These are phyloP conservation scores for Acacia melanoxylon DNA, from an alignment of 306 rosid species.

Conservation along the genomic window DNA sequence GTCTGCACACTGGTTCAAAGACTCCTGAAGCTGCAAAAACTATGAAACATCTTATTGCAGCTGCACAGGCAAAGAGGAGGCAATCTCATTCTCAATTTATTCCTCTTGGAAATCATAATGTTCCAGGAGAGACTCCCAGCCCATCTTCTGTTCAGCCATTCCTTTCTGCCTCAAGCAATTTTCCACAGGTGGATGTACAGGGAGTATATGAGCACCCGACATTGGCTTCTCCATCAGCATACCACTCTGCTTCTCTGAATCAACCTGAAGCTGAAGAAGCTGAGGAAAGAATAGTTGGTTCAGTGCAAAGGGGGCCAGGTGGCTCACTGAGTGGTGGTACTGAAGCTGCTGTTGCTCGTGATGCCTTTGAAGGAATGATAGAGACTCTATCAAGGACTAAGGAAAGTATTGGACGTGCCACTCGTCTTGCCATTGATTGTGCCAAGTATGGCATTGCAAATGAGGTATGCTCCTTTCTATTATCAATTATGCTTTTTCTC, in stretches of 20 bases:
- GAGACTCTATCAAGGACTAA: constrained; percentile 99
- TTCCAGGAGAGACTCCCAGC: constrained; percentile 71
- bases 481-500: constrained; percentile 7
- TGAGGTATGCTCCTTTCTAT: constrained; percentile 60
- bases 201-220: constrained; percentile 50
- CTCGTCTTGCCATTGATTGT: constrained; percentile 98
- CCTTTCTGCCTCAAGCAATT: constrained; percentile 51
- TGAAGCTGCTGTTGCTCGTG: constrained; percentile 98
- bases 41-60: constrained; percentile 94
- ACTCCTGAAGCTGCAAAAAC: constrained; percentile 65
- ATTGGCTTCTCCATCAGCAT: constrained; percentile 65
- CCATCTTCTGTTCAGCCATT: constrained; percentile 64
- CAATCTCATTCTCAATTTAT: constrained; percentile 63
- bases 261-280: constrained; percentile 71
- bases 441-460: constrained; percentile 97
- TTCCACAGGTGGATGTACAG: constrained; percentile 51
- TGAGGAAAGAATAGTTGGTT: constrained; percentile 75
- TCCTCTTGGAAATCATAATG: constrained; percentile 50
- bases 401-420: constrained; percentile 99
- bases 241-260: constrained; percentile 48
- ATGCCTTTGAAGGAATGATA: constrained; percentile 99
- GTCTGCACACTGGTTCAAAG: constrained; percentile 51
- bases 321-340: constrained; percentile 95
- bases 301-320: constrained; percentile 66
- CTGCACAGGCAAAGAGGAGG: constrained; percentile 89